These are phyloP conservation scores for Senna tora DNA, from an alignment of 306 rosid species.

Conservation along the genomic window DNA sequence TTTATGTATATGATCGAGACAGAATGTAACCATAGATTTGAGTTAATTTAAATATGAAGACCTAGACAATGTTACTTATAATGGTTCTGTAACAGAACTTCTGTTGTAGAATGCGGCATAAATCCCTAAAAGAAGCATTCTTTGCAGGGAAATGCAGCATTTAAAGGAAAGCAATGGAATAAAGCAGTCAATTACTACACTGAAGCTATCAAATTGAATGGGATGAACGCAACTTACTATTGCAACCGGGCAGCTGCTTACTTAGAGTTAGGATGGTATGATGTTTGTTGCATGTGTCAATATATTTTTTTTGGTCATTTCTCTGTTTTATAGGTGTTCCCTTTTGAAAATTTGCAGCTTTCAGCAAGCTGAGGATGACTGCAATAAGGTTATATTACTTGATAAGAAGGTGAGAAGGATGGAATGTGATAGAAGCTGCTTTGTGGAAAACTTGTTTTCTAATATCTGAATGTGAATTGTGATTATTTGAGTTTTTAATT, in stretches of 20 bases:
- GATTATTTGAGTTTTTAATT: background rate
- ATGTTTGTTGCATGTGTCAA: constrained; percentile 24
- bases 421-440: constrained; percentile 13
- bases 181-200: constrained; percentile 72
- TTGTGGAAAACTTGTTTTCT: constrained; percentile 16
- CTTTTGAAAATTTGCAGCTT: constrained; percentile 57
- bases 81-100: no score
- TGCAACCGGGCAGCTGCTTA: constrained; percentile 86
- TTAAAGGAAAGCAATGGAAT: constrained; percentile 73
- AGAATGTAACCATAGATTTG: no score
- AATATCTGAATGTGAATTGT: background rate
- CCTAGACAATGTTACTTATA: background rate
- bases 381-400: constrained; percentile 64
- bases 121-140: background rate
- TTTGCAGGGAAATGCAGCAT: constrained; percentile 84
- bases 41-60: no score
- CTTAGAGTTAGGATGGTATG: constrained; percentile 79
- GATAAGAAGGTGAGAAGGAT: constrained; percentile 73
- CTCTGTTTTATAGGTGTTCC: constrained; percentile 24
- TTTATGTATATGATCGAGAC: no score
- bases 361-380: constrained; percentile 89
- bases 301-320: constrained; percentile 14
- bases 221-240: constrained; percentile 60
- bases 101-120: background rate
- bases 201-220: constrained; percentile 75